Base-by-base conservation (phyloP, 2,329 filamentous ascomycete genomes). In the Xylaria sp. region DNA sequence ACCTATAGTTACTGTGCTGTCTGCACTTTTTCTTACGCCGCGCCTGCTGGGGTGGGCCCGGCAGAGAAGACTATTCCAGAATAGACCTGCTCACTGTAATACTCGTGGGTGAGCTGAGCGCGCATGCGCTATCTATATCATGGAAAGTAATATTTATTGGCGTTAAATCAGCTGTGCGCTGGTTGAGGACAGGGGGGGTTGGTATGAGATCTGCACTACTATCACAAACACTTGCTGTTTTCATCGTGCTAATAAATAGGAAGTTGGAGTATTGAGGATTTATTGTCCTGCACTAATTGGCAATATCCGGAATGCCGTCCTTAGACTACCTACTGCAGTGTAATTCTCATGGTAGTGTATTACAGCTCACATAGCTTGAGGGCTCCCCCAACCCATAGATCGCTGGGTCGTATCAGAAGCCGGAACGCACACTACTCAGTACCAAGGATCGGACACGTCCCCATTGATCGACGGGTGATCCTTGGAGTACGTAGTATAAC, bases 141-240 rank as follows among this genome's bases (percentile, higher is more conserved):
- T 46, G 41, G 41, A 18, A n/a, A 7, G 13, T 15, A 18, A 7
- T 46, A n/a, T 18, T 46, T n/a, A 60, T 57, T 59, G 56, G 25
- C 25, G 31, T n/a, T n/a, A 13, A 57, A 58, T 51, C 57, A 31
- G 52, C 28, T 20, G 56, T 44, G 66, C 65, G 62, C 55, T 18
- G 56, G 39, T 28, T 54, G 41, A 25, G 61, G 46, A 48, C 55
- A 65, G 63, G 63, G 46, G 31, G 31, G 34, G n/a, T 50, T 34
- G 50, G 56, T 23, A 41, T 23, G 39, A 55, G 65, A 66, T 63
- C 58, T 63, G 37, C 63, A 50, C 18, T 54, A 50, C 63, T 63
- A 66, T 54, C 44, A 66, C 44, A 50, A 50, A 39, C 63, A 31
- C 59, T 63, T 58, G 66, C 66, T 63, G 54, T 44, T 59, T 57